Conservation (phyloP, 306 rosid species). For the Rubus parviflorus region DNA sequence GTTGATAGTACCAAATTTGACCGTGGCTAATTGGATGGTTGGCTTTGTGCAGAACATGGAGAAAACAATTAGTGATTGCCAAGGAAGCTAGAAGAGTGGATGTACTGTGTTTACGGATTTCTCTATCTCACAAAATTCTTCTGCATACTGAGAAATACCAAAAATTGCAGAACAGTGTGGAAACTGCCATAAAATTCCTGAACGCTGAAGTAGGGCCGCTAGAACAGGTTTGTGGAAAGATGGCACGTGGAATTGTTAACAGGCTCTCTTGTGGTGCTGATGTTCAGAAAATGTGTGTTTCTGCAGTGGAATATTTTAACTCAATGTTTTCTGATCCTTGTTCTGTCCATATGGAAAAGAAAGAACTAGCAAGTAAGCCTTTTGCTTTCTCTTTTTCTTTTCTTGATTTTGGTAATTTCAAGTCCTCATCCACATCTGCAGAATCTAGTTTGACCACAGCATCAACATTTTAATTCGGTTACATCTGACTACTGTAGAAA, state of each 20-base stretch:
- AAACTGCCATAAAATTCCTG: slow-evolving; percentile 57
- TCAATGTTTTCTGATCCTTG: slow-evolving; percentile 42
- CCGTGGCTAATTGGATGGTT: slow-evolving; percentile 11
- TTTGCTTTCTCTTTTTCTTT: slow-evolving; percentile 12
- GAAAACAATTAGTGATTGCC: slow-evolving; percentile 71
- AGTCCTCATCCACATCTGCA: slow-evolving; percentile 11
- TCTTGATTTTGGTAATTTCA: slow-evolving; percentile 7
- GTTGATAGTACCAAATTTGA: background rate
- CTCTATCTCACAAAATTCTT: slow-evolving; percentile 70
- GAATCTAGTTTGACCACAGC: slow-evolving; percentile 4
- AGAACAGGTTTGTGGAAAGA: slow-evolving; percentile 65
- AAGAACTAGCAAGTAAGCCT: slow-evolving; percentile 58
- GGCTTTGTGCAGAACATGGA: slow-evolving; percentile 68
- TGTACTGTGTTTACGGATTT: slow-evolving; percentile 62
- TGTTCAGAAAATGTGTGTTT: slow-evolving; percentile 75
- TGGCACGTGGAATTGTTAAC: slow-evolving; percentile 84
- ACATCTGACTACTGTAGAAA: background rate
- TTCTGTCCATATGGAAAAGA: slow-evolving; percentile 34
- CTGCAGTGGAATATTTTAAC: slow-evolving; percentile 69
- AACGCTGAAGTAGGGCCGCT: slow-evolving; percentile 72
- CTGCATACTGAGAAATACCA: slow-evolving; percentile 52
- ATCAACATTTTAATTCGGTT: background rate
- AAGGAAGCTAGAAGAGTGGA: slow-evolving; percentile 94
- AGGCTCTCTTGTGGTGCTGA: slow-evolving; percentile 85
- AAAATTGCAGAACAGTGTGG: slow-evolving; percentile 57